Conservation (phyloP, 2,329 filamentous ascomycete species). For the Camptophora hylomeconis region DNA sequence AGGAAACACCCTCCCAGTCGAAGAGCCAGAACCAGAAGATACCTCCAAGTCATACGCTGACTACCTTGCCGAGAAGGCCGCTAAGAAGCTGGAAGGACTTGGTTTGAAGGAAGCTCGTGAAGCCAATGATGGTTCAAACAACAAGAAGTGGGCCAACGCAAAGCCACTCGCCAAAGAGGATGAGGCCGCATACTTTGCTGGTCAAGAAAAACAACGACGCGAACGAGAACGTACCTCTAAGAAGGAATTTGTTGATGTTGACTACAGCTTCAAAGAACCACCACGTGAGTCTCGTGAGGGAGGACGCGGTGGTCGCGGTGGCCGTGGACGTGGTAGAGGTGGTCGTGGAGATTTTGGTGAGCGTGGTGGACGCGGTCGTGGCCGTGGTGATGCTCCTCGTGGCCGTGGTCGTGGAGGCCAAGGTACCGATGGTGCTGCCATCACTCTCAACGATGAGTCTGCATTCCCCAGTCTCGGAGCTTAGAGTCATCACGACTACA, state of each 20-base stretch:
- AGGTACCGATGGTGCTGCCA: constrained; percentile 30
- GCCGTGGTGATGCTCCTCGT: constrained; percentile 26
- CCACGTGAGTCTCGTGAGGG: constrained; percentile 41
- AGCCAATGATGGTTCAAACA: constrained; percentile 83
- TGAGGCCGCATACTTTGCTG: constrained; percentile 63
- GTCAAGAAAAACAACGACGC: constrained; percentile 62
- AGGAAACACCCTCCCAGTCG: constrained; percentile 19
- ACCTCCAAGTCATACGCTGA: constrained; percentile 83
- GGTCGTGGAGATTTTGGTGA: constrained; percentile 32
- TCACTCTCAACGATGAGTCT: constrained; percentile 16
- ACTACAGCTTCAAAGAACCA: constrained; percentile 67
- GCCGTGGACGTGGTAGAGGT: constrained; percentile 30
- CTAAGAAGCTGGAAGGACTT: constrained; percentile 59
- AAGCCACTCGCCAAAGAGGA: constrained; percentile 38
- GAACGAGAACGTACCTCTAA: constrained; percentile 74
- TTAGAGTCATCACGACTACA: too few relatives aligned
- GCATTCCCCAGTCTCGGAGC: constrained; percentile 18
- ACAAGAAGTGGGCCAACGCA: constrained; percentile 44
- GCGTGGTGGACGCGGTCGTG: constrained; percentile 38
- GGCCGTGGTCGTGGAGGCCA: constrained; percentile 23
- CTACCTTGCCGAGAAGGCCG: constrained; percentile 65
- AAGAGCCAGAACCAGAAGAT: constrained; percentile 53
- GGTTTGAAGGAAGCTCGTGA: constrained; percentile 63
- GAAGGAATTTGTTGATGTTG: constrained; percentile 81
- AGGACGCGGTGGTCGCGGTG: constrained; percentile 34